Evolutionary conservation across 1,284 basidiomycete genomes (phyloP).

Genomic region (Paramarasmius palmivorus): DNA sequence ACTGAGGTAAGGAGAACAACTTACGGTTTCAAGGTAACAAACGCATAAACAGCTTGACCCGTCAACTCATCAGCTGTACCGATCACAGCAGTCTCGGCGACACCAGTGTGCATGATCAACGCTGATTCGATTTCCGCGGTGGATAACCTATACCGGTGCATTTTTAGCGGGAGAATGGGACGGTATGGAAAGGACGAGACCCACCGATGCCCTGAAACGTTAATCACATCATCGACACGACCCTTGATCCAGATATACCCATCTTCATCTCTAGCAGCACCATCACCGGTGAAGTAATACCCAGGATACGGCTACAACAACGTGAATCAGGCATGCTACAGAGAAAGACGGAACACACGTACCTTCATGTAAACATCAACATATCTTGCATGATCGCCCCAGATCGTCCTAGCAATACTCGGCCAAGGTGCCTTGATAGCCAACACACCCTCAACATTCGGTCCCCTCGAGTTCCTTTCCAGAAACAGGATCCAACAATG

Average conservation of each 20-base stretch:
- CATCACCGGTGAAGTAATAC: constrained; percentile 95
- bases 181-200: too few relatives aligned
- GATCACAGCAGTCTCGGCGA: constrained; percentile 95
- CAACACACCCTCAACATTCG: constrained; percentile 90
- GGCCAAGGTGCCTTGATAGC: constrained; percentile 92
- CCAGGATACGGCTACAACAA: constrained; percentile 74
- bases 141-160: constrained; percentile 58
- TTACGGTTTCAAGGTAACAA: constrained; percentile 80
- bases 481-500: constrained; percentile 82
- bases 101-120: constrained; percentile 90
- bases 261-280: constrained; percentile 91
- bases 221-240: constrained; percentile 92
- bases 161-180: too few relatives aligned
- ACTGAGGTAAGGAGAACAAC: constrained; percentile 22
- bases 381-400: constrained; percentile 88
- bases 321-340: constrained; percentile 5
- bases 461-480: constrained; percentile 76
- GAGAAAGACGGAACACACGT: constrained; percentile 33
- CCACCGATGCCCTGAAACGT: constrained; percentile 90
- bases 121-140: constrained; percentile 98
- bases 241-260: constrained; percentile 99
- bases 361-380: constrained; percentile 90
- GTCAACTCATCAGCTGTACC: constrained; percentile 89
- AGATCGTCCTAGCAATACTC: constrained; percentile 93
- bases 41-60: constrained; percentile 84